Conservation (phyloP, 1,284 basidiomycete genomes). For the Ustanciosporium gigantosporum region DNA sequence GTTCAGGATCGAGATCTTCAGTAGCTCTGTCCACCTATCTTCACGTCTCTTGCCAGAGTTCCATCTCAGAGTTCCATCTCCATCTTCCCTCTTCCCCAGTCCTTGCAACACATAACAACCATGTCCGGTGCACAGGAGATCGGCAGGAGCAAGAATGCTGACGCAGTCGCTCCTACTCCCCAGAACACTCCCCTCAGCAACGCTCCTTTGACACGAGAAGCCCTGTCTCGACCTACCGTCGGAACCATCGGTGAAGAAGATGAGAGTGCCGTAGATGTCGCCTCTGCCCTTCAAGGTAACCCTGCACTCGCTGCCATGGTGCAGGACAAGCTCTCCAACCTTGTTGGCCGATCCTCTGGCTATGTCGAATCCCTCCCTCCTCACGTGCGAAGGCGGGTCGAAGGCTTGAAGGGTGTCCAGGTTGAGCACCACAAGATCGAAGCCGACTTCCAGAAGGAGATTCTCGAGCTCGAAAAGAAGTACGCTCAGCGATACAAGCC, state of each 20-base stretch:
- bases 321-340: constrained; percentile 66
- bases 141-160: constrained; percentile 45
- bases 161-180: constrained; percentile 71
- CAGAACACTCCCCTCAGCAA: constrained; percentile 78
- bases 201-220: constrained; percentile 70
- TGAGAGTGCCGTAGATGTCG: constrained; percentile 44
- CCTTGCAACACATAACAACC: too few relatives aligned
- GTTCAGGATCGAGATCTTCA: too few relatives aligned
- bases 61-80: too few relatives aligned
- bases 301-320: constrained; percentile 61
- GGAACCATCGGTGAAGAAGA: constrained; percentile 60
- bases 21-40: too few relatives aligned
- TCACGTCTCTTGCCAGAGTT: too few relatives aligned
- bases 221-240: constrained; percentile 68
- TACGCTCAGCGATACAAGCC: constrained; percentile 84
- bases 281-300: constrained; percentile 49
- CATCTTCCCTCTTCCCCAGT: too few relatives aligned
- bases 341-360: constrained; percentile 79
- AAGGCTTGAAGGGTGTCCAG: constrained; percentile 92
- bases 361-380: constrained; percentile 84
- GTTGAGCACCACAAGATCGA: constrained; percentile 90
- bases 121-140: constrained; percentile 47
- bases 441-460: constrained; percentile 93
- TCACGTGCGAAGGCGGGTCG: constrained; percentile 80
- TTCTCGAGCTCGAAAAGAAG: constrained; percentile 96